Evolutionary conservation across 768 basidiomycete species (phyloP), one percentile per base, ranked within the genome.

Genomic region (Trichaptum fuscoviolaceum): DNA sequence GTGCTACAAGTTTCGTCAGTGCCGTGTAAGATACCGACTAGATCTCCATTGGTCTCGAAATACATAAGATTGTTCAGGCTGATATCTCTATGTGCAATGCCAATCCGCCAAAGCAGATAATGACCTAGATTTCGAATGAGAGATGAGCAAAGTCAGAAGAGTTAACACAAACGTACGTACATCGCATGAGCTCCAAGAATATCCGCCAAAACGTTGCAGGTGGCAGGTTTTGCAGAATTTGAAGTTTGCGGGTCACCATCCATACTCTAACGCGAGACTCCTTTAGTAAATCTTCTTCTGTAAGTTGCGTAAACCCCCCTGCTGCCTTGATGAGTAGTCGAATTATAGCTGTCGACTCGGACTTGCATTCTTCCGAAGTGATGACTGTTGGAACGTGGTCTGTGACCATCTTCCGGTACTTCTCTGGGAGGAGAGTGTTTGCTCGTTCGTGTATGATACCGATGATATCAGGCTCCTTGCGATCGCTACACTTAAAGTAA

Each of bases 61-160:
- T 57, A 36, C 69, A 70, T 69, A 61, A 70, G 42, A 58, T 70
- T 70, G 26, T 63, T 60, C 7, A 42, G 35, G 59, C 70, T 70
- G 24, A 70, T 68, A 57, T 70, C 70, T 34, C 64, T 66, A 67
- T 70, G 69, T n/a, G 67, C 58, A 57, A 70, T 67, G 2, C 42
- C 42, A 20, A 52, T 52, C 12, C 42, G 42, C 42, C 42, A 52
- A 52, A 52, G 42, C 5, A 52, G 20, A 20, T 52, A 52, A 12
- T 52, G 42, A 20, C 42, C 42, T 52, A 52, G 10, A 12, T 15
- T 52, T 52, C 10, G 42, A 52, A 15, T 6, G 2, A 52, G 17
- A 36, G 7, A 52, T 52, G 2, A 52, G 42, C 15, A 15, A 15
- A 20, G 3, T 15, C 20, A 12, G 12, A 52, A 52, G 20, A 52